Base-by-base conservation (phyloP, 768 basidiomycete species). In the Ramaria sp. region DNA sequence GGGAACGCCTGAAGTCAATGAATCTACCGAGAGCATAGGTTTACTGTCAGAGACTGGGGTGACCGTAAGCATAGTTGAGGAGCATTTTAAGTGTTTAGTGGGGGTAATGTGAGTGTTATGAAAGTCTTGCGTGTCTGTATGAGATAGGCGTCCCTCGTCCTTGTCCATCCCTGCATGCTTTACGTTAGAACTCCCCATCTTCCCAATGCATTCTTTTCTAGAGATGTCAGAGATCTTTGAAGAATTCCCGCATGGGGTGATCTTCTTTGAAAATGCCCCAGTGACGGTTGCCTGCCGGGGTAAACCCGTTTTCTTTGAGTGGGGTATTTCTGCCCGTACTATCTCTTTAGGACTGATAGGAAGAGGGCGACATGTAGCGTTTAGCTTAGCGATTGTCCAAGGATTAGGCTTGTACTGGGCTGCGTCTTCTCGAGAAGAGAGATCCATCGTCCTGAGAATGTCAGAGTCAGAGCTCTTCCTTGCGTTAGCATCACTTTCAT, bases 361-460 rank as follows among this genome's bases (percentile, higher is more conserved):
- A 24, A 44, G 24, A 34, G 65, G 50, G 12, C 85, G 77, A 32
- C 73, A 71, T 0, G 78, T 77, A 41, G 87, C 88, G 59, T 90
- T 90, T 28, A 85, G 79, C 61, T 81, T 84, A 3, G 88, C 87
- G 54, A 90, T 87, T 53, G 77, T 78, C 76, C 86, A 90, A 0
- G 88, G 88, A 61, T 88, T 89, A 0, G 85, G 78, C 48, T 78
- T 84, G 69, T 81, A 88, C 5, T 69, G 63, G 1, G 82, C 85
- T 30, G 71, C 65, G 51, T 88, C 87, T 50, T 77, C 68, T 45
- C 87, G 72, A 1, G 69, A 62, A 0, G 82, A 75, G 1, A 88
- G 66, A 59, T 88, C 84, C 48, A 88, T 64, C 22, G 81, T 78
- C 1, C 73, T 66, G 47, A 78, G 48, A 0, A 70, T 60, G 9